phyloP scores from a whole-genome alignment of 2,329 filamentous ascomycete species.

The Pseudogymnoascus verrucosus region DNA sequence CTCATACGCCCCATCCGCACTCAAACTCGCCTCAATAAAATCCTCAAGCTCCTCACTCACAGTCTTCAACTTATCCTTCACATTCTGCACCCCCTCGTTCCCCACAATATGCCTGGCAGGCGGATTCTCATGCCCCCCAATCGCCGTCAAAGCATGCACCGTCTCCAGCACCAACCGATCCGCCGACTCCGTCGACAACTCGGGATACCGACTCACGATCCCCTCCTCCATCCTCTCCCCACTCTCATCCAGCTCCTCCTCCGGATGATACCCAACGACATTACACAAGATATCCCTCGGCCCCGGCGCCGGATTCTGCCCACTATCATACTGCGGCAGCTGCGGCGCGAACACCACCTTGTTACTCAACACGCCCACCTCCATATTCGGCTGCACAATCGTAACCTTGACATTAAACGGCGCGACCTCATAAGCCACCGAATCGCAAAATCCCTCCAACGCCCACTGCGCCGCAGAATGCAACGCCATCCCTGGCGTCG shows the following conservation, averaged over 20 bases:
- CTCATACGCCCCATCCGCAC: conserved; percentile 24
- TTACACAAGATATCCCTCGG: conserved; percentile 76
- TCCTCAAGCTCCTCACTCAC: conserved; percentile 95
- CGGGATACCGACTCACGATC: conserved; percentile 64
- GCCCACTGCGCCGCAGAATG: conserved; percentile 93
- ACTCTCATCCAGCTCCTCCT: conserved; percentile 39
- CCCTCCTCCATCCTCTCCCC: conserved; percentile 15
- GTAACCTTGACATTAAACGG: conserved; percentile 97
- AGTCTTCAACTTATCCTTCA: conserved; percentile 94
- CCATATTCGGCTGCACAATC: conserved; percentile 90
- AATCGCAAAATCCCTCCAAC: conserved; percentile 91
- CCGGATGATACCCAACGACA: conserved; percentile 68
- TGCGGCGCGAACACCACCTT: conserved; percentile 76
- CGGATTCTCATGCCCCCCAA: conserved; percentile 92
- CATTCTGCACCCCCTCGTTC: conserved; percentile 74
- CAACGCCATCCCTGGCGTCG: conserved; percentile 82
- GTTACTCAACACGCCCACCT: conserved; percentile 81
- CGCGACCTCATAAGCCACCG: conserved; percentile 88
- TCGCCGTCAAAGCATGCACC: conserved; percentile 81
- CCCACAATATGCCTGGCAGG: conserved; percentile 92
- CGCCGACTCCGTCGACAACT: conserved; percentile 57
- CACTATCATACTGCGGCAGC: conserved; percentile 60
- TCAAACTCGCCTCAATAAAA: conserved; percentile 75
- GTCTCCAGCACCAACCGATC: conserved; percentile 78
- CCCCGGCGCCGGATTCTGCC: conserved; percentile 67